Evolutionary conservation across 106 monocot genomes (phyloP).

Genomic region (Amphibolis antarctica): DNA sequence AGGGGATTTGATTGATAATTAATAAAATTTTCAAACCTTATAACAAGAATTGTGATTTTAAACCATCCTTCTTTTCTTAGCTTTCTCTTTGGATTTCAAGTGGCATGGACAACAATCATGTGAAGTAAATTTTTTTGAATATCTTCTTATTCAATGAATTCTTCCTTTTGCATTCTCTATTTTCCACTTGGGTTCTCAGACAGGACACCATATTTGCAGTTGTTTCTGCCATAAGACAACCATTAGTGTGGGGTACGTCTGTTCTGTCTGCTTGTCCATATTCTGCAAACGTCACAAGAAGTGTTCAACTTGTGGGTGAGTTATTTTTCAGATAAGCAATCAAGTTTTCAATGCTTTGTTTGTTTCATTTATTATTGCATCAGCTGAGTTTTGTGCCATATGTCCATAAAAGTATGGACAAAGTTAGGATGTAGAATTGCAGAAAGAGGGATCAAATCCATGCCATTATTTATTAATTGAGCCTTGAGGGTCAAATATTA

Average conservation of each 20-base stretch:
- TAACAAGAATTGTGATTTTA: too few relatives aligned
- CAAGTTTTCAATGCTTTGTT: not conserved
- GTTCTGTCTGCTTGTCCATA: slow-evolving; percentile 95
- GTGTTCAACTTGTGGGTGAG: slow-evolving; percentile 96
- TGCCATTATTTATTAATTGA: too few relatives aligned
- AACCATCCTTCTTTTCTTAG: too few relatives aligned
- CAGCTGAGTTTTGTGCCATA: not conserved
- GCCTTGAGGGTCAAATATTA: not conserved
- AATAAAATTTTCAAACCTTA: too few relatives aligned
- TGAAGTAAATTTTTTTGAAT: too few relatives aligned
- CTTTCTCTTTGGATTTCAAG: too few relatives aligned
- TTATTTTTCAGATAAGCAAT: not conserved
- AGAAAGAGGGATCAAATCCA: too few relatives aligned
- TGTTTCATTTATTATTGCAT: not conserved
- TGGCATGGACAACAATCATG: too few relatives aligned
- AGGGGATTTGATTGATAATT: too few relatives aligned
- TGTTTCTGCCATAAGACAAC: slow-evolving; percentile 99
- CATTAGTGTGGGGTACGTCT: slow-evolving; percentile 87
- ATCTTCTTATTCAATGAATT: too few relatives aligned
- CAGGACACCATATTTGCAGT: slow-evolving; percentile 21
- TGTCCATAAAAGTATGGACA: not conserved
- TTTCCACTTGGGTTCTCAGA: slow-evolving; percentile 1
- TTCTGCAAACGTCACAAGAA: slow-evolving; percentile 94
- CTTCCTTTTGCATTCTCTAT: not conserved
- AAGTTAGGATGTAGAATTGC: not conserved